Base-by-base conservation (phyloP, 83 land plant genomes). In the Thuja plicata region DNA sequence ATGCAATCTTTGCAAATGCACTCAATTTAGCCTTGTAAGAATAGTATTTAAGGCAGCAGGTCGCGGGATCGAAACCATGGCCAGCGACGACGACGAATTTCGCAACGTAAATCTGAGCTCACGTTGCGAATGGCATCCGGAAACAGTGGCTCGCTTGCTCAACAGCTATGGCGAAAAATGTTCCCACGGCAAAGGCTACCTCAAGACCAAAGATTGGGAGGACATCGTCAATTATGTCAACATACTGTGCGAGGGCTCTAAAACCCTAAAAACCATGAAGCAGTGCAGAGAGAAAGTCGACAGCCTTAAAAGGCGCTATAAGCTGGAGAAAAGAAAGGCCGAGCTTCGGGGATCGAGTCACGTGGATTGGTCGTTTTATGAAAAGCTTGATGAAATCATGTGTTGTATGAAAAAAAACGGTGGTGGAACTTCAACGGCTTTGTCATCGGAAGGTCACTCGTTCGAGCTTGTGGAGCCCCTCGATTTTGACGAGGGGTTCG, bases 231-330 rank as follows among this genome's bases (percentile, higher is more conserved):
- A 71, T n/a, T 62, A 70, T 12, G 90, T 89, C 34, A 89, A 89
- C 79, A 52, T 79, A 30, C 55, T 85, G 34, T 50, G 74, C 27
- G 88, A 85, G 77, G 50, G 60, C 12, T 48, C 48, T 12, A 84
- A 83, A 30, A 88, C 55, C 8, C 54, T 45, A 16, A 89, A 86
- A 73, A 86, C 89, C 52, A 86, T 86, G 79, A 89, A 89, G 83
- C 90, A 86, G 52, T 89, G 90, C 80, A 71, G 88, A 41, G 90
- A 89, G n/a, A 89, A 89, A 48, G 88, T 89, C 38, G 90, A 89
- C 77, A 89, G 90, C 88, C 17, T 89, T 79, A 89, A 89, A 41
- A 37, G 88, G 27, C 66, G 88, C 46, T 89, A 89, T 60, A 89
- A 89, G 88, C 21, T 66, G 34, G 90, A 89, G 88, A 86, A 86